phyloP scores from a whole-genome alignment of 2,329 filamentous ascomycete species.

The Aspergillus tanneri region DNA sequence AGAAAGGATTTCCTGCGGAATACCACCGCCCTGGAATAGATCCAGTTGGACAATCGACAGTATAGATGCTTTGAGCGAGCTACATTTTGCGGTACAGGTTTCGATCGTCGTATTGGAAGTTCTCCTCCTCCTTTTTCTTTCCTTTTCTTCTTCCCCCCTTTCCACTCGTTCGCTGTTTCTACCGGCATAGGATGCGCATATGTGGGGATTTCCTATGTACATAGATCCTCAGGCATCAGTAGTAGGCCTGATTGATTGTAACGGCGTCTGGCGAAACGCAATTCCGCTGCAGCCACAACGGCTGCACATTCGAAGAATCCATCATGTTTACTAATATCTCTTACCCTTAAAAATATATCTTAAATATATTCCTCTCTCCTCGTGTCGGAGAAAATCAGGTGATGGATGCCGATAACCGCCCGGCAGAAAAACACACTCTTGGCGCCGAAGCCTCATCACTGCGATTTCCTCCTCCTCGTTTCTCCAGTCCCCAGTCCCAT shows the following conservation, averaged over 20 bases:
- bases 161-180: background rate
- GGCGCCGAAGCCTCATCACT: conserved; percentile 20
- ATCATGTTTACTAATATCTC: no score
- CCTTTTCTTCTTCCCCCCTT: conserved; percentile 2
- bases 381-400: no score
- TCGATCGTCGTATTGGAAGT: background rate
- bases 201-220: conserved; percentile 27
- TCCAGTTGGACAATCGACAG: background rate
- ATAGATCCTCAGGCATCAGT: conserved; percentile 32
- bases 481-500: no score
- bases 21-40: conserved; percentile 66
- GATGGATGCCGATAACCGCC: conserved; percentile 23
- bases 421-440: conserved; percentile 39
- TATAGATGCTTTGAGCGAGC: conserved; percentile 1
- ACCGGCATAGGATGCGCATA: conserved; percentile 23
- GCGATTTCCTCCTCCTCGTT: no score
- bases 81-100: background rate
- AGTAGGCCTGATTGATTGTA: conserved; percentile 20
- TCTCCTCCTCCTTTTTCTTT: conserved; percentile 1
- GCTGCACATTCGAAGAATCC: background rate
- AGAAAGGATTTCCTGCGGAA: conserved; percentile 59
- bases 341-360: no score
- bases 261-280: conserved; percentile 33
- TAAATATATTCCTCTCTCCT: no score
- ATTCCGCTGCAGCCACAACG: background rate